Base-by-base conservation (phyloP, 371 early-diverging fungal species). In the Gilbertella persicaria region DNA sequence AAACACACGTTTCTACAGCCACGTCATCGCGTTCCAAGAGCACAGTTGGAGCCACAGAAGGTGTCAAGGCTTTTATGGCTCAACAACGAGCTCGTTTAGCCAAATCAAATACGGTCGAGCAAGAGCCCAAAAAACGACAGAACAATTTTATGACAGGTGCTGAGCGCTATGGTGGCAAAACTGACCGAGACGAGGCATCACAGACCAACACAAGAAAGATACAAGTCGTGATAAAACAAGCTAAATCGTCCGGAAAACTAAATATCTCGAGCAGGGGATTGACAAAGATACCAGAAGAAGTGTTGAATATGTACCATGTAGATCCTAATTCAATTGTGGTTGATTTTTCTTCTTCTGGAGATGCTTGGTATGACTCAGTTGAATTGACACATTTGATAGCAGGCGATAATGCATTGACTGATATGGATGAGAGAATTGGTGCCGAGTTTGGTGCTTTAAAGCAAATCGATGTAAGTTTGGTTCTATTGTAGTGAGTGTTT, bases 251-350 rank as follows among this genome's bases (percentile, higher is more conserved):
- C 49, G 91, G 92, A 14, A 82, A 76, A 46, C 71, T 94, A 29
- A 87, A 90, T 57, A 67, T 94, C 14, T 83, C 89, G 17, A 81
- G 78, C 60, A 79, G 88, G 50, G 63, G 67, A 20, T 67, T 94
- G 44, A 69, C 69, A 0, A 69, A 59, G 8, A 62, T 94, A 17
- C 93, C 95, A 0, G 67, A 78, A 17, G 80, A 78, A 37, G 74
- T 91, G 5, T 84, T 81, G 71, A 74, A 72, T 16, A 80, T 83
- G 83, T 83, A 85, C 46, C 80, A 81, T 55, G 77, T 79, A 24
- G 85, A 84, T 53, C 78, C 80, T 16, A 73, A 80, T 38, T 66
- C 65, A 10, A 64, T 80, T 25, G 79, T 78, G 1, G 73, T 83
- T 13, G 87, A 86, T 50, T 77, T 82, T 23, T 66, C 68, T 45